Percentiles rank a stretch among this genome's conserved stretches.
Evolutionary conservation across 2,329 filamentous ascomycete genomes (phyloP).

Genomic region (Aspergillus neotritici): DNA sequence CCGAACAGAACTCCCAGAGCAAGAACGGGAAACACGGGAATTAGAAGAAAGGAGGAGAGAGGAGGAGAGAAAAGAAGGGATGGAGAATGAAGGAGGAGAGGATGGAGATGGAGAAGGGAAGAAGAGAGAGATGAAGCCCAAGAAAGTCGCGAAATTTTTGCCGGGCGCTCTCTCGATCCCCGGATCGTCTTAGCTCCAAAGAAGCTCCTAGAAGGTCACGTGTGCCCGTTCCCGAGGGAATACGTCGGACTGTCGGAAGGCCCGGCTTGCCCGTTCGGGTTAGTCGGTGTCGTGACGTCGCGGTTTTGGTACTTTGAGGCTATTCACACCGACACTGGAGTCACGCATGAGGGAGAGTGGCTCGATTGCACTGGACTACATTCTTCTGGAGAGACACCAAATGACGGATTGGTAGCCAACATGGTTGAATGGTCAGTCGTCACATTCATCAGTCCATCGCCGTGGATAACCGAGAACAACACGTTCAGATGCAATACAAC

Average conservation of each 20-base stretch:
- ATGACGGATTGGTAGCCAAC: too few relatives aligned
- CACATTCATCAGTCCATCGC: too few relatives aligned
- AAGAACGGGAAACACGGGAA: slow-evolving; percentile 27
- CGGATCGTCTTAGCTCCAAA: slow-evolving; percentile 38
- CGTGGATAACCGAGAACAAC: too few relatives aligned
- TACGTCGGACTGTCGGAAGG: slow-evolving; percentile 20
- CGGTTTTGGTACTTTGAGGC: too few relatives aligned
- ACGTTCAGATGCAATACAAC: too few relatives aligned
- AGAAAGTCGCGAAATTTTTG: slow-evolving; percentile 38
- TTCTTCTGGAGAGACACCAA: too few relatives aligned
- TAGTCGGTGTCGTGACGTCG: too few relatives aligned
- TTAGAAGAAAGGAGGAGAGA: slow-evolving; percentile 26
- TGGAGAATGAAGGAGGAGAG: slow-evolving; percentile 20
- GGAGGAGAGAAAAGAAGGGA: slow-evolving; percentile 21
- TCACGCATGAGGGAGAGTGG: too few relatives aligned
- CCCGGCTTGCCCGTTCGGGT: neutral
- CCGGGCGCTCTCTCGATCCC: slow-evolving; percentile 35
- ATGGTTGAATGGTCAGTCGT: too few relatives aligned
- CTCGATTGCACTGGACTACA: too few relatives aligned
- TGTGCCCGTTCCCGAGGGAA: slow-evolving; percentile 26
- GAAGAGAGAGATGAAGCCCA: slow-evolving; percentile 32
- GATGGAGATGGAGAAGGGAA: slow-evolving; percentile 25
- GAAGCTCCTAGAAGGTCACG: slow-evolving; percentile 41
- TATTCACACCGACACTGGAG: too few relatives aligned
- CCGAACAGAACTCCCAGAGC: slow-evolving; percentile 31